Evolutionary conservation across 2,329 filamentous ascomycete species (phyloP).

Genomic region (Diplodia seriata): DNA sequence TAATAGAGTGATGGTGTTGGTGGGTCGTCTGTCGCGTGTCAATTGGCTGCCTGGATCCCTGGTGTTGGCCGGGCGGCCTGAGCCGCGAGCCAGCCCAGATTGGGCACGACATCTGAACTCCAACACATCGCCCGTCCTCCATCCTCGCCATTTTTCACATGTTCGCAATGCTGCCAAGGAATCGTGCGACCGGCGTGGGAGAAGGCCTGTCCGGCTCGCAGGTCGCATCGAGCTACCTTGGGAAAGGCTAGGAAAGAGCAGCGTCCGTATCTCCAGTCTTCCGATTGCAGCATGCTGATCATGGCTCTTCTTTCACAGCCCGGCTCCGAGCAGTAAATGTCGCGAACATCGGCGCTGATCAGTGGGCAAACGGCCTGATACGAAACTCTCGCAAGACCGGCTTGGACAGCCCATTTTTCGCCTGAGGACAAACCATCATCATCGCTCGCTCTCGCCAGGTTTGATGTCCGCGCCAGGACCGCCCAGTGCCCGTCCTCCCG

Average conservation of each 20-base stretch:
- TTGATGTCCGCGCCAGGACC: neutral
- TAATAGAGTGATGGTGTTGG: neutral
- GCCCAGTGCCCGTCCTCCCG: neutral
- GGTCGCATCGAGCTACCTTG: neutral
- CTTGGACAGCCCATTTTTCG: neutral
- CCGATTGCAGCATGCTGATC: neutral
- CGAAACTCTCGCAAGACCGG: neutral
- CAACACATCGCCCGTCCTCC: too few species aligned
- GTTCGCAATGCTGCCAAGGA: neutral
- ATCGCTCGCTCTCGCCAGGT: neutral
- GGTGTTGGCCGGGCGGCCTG: neutral
- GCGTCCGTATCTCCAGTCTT: neutral
- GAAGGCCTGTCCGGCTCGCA: neutral
- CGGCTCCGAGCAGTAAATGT: neutral
- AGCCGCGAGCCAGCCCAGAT: neutral
- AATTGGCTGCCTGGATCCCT: neutral
- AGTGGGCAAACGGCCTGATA: neutral
- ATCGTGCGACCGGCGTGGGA: neutral
- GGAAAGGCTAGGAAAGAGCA: neutral
- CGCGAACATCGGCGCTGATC: neutral
- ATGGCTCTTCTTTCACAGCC: neutral
- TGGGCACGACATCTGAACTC: neutral
- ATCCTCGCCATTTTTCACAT: neutral
- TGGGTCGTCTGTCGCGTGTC: constrained; percentile 1
- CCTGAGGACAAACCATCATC: constrained; percentile 2